A percentile compares a stretch with the other conserved stretches of the same genome.
These are phyloP conservation scores for Trichoderma guizhouense DNA, from an alignment of 2,329 filamentous ascomycete species.

Conservation along the genomic window DNA sequence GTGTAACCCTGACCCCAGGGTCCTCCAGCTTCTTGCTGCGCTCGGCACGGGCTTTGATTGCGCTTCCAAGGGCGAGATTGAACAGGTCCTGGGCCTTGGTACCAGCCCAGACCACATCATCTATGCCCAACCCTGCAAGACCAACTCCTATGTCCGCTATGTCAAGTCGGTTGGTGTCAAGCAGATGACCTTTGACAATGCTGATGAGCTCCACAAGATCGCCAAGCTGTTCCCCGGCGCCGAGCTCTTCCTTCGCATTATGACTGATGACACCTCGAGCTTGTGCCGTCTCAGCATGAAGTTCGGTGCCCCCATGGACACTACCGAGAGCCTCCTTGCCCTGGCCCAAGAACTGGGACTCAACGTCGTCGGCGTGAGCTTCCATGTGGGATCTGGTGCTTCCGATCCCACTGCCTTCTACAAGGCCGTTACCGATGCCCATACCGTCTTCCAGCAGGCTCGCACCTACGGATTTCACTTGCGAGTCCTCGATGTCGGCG, in stretches of 20 bases:
- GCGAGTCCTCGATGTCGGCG: slow-evolving; percentile 88
- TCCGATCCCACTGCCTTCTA: slow-evolving; percentile 89
- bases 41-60: slow-evolving; percentile 97
- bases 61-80: slow-evolving; percentile 95
- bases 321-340: slow-evolving; percentile 70
- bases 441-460: slow-evolving; percentile 84
- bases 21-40: slow-evolving; percentile 80
- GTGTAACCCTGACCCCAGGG: slow-evolving; percentile 91
- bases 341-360: slow-evolving; percentile 79
- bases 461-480: slow-evolving; percentile 71
- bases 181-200: slow-evolving; percentile 99
- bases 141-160: slow-evolving; percentile 93
- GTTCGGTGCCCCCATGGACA: slow-evolving; percentile 88
- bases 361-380: slow-evolving; percentile 92
- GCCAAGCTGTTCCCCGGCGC: slow-evolving; percentile 86
- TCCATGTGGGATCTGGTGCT: slow-evolving; percentile 95
- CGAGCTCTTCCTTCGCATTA: slow-evolving; percentile 89
- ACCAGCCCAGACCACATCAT: slow-evolving; percentile 89
- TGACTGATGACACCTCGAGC: slow-evolving; percentile 93
- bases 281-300: slow-evolving; percentile 95
- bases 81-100: slow-evolving; percentile 80
- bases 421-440: slow-evolving; percentile 87
- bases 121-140: slow-evolving; percentile 99
- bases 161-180: slow-evolving; percentile 81
- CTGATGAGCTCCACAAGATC: slow-evolving; percentile 97